Evolutionary conservation across 2,329 filamentous ascomycete species (phyloP), one percentile per base, ranked within the genome.

Genomic region (Trichoderma oligosporum): DNA sequence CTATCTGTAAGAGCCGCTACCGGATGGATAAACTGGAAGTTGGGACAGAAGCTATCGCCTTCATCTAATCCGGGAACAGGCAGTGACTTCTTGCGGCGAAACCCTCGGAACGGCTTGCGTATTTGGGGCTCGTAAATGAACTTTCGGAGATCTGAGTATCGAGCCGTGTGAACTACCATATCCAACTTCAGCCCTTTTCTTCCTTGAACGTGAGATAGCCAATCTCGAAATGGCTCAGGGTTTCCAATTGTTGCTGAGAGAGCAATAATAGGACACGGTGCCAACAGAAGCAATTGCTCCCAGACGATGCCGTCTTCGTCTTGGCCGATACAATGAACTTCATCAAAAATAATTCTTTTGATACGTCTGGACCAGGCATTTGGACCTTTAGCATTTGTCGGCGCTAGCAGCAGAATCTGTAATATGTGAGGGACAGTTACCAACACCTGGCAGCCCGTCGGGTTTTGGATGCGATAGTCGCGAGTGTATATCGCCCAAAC

Each of bases 221-320:
- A 92, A 25, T 78, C 74, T 53, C 76, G 81, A 71, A 93, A 91
- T 63, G 87, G 82, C 1, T 79, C 69, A 0, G 87, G 87, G 61
- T 92, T 92, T 4, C 88, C 88, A 12, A 93, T 85, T 0, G 89
- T 93, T 1, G 88, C 89, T 1, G 88, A 92, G 1, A 93, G 78
- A 0, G 88, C 88, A 61, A 92, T 87, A 48, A 93, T 88, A 0
- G 87, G 88, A 62, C 87, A 92, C 1, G 87, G 87, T 0, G 87
- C 82, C 60, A 90, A 77, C 1, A 92, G 77, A 1, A 92, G 74
- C 3, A 93, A 76, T 66, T 92, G 88, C 64, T 93, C 88, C 88
- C 87, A 93, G 2, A 91, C 77, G 1, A 91, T 74, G 52, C 88
- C 88, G 62, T 92, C 88, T 7, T 91, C 85, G 0, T 84, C 81